phyloP scores from a whole-genome alignment of 345 rosid species.

The Eutrema japonicum region DNA sequence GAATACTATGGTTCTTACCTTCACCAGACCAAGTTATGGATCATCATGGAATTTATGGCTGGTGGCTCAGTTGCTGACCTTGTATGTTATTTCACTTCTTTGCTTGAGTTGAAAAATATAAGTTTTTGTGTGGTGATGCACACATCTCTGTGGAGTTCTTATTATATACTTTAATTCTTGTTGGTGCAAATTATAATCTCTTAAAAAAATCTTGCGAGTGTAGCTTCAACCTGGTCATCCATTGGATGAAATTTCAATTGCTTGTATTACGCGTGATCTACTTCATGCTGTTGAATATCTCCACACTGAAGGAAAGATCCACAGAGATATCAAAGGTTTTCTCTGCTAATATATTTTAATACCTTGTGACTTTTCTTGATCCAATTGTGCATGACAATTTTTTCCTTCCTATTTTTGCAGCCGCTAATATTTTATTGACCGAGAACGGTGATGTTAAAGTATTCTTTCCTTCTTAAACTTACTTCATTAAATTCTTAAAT shows the following conservation, averaged over 20 bases:
- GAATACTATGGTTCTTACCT: slow-evolving; percentile 98
- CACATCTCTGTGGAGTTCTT: slow-evolving; percentile 18
- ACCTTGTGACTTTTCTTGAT: slow-evolving; percentile 20
- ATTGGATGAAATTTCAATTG: slow-evolving; percentile 90
- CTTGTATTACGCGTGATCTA: slow-evolving; percentile 89
- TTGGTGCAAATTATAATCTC: slow-evolving; percentile 27
- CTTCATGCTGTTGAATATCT: slow-evolving; percentile 97
- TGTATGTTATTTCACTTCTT: slow-evolving; percentile 62
- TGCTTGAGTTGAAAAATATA: slow-evolving; percentile 20
- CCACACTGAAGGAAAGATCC: slow-evolving; percentile 94
- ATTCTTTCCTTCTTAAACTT: slow-evolving; percentile 36
- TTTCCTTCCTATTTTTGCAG: slow-evolving; percentile 55
- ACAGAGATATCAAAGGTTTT: slow-evolving; percentile 97
- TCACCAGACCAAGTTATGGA: slow-evolving; percentile 97
- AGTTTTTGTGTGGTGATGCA: slow-evolving; percentile 20
- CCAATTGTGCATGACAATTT: slow-evolving; percentile 38
- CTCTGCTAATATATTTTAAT: slow-evolving; percentile 19
- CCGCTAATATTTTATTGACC: slow-evolving; percentile 90
- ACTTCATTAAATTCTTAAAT: slow-evolving; percentile 9
- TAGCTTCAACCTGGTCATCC: slow-evolving; percentile 97
- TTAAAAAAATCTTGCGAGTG: slow-evolving; percentile 31
- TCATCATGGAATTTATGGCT: slow-evolving; percentile 99
- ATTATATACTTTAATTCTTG: background rate
- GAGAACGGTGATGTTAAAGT: slow-evolving; percentile 99
- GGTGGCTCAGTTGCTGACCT: slow-evolving; percentile 99